Conservation (phyloP, 768 basidiomycete genomes). For the Pleurotus platypus region DNA sequence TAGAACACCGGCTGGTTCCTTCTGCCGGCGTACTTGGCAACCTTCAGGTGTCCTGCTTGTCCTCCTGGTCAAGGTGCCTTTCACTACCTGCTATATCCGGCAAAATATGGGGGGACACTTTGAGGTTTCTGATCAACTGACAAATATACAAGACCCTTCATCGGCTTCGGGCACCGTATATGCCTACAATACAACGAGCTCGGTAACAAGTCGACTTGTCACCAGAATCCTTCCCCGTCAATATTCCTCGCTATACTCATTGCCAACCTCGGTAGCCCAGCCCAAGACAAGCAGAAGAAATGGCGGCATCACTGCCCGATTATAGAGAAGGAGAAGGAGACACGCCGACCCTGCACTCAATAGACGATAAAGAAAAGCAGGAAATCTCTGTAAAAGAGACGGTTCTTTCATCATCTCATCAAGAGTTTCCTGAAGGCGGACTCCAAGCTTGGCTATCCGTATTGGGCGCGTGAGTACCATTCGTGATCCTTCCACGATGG, state of each 20-base stretch:
- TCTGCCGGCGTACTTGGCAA: too few relatives aligned
- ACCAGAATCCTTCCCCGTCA: background rate
- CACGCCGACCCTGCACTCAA: background rate
- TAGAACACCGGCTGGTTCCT: too few relatives aligned
- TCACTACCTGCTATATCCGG: too few relatives aligned
- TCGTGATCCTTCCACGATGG: background rate
- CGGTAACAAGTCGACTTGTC: background rate
- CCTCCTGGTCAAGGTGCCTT: too few relatives aligned
- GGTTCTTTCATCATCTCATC: background rate
- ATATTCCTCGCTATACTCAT: background rate
- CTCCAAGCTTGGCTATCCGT: constrained; percentile 17
- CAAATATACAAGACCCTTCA: background rate
- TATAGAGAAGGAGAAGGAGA: background rate
- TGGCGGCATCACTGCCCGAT: background rate
- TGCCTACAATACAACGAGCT: background rate
- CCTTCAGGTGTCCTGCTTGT: too few relatives aligned
- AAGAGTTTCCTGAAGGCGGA: constrained; percentile 15
- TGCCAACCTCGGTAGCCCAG: background rate
- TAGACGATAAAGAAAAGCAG: background rate
- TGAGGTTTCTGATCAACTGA: background rate
- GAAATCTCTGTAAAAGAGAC: background rate
- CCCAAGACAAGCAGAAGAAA: background rate
- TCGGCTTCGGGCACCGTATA: constrained; percentile 4
- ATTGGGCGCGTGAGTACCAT: constrained; percentile 13
- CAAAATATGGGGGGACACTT: background rate